Percentiles rank a stretch among this genome's conserved stretches.
Conservation (phyloP, 2,329 filamentous ascomycete genomes). For the Juglanconis juglandina region DNA sequence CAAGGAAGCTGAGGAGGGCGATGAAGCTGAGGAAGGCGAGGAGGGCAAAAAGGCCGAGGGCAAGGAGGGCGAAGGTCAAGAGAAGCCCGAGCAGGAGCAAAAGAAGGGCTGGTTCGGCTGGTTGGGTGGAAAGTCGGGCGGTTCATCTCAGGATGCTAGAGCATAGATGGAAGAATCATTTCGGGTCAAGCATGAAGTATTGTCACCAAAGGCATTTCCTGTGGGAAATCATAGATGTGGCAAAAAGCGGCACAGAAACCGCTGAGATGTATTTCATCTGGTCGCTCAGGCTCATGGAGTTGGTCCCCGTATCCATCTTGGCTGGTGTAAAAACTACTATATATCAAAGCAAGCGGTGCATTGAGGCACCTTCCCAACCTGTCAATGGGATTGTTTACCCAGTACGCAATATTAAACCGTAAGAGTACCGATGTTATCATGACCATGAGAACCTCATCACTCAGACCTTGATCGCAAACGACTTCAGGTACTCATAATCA, state of each 20-base stretch:
- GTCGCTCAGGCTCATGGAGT: background rate
- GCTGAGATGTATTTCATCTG: conserved; percentile 4
- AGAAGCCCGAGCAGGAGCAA: background rate
- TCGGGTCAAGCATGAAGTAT: background rate
- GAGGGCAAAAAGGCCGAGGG: background rate
- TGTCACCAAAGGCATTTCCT: background rate
- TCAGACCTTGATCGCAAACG: conserved; percentile 65
- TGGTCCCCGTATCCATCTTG: background rate
- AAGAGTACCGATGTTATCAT: conserved; percentile 19
- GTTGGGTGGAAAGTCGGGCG: conserved; percentile 6
- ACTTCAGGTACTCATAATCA: conserved; percentile 79
- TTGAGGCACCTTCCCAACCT: background rate
- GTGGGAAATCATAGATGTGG: background rate
- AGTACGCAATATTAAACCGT: background rate
- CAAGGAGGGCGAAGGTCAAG: background rate
- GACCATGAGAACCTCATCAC: conserved; percentile 5
- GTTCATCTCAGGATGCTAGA: conserved; percentile 12
- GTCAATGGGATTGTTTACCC: background rate
- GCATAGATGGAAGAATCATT: background rate
- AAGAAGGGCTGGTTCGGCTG: conserved; percentile 15
- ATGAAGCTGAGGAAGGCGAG: background rate
- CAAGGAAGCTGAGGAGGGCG: background rate
- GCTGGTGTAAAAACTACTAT: conserved; percentile 9
- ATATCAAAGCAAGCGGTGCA: background rate
- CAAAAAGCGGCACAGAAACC: background rate